Conservation (phyloP, 2,329 filamentous ascomycete genomes). For the Sporothrix phasma region DNA sequence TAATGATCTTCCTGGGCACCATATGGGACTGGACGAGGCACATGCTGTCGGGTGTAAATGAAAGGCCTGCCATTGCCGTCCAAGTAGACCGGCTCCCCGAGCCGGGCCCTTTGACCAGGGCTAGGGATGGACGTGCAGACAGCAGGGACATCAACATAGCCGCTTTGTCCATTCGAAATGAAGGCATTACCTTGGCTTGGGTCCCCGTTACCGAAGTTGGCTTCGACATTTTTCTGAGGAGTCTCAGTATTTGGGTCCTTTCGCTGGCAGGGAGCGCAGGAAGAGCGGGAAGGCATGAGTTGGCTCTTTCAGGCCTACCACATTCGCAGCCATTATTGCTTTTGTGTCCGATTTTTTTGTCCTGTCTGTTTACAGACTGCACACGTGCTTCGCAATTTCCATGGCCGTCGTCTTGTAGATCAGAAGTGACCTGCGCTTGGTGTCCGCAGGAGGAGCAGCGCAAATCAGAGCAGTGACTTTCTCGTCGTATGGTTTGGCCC, state of each 20-base stretch:
- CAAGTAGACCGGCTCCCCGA: background rate
- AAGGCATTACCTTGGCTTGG: background rate
- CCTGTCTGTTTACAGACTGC: background rate
- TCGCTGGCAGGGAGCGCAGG: constrained; percentile 7
- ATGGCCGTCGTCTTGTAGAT: constrained; percentile 7
- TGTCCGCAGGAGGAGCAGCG: constrained; percentile 14
- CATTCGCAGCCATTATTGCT: background rate
- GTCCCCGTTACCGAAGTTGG: background rate
- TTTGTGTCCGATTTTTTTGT: background rate
- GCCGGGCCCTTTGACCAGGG: background rate
- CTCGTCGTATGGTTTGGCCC: background rate
- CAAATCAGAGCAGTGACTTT: constrained; percentile 1
- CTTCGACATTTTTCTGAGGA: background rate
- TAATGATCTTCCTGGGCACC: background rate
- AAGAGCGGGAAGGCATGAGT: background rate
- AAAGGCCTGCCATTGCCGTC: background rate
- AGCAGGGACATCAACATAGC: background rate
- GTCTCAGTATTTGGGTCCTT: background rate
- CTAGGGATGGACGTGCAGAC: background rate
- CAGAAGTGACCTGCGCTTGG: background rate
- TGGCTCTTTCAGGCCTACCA: background rate
- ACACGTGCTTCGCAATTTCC: constrained; percentile 3
- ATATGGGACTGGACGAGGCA: background rate
- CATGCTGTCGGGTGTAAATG: background rate
- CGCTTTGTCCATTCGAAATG: background rate